phyloP scores from a whole-genome alignment of 257 asterid species.

The Nicotiana paniculata region DNA sequence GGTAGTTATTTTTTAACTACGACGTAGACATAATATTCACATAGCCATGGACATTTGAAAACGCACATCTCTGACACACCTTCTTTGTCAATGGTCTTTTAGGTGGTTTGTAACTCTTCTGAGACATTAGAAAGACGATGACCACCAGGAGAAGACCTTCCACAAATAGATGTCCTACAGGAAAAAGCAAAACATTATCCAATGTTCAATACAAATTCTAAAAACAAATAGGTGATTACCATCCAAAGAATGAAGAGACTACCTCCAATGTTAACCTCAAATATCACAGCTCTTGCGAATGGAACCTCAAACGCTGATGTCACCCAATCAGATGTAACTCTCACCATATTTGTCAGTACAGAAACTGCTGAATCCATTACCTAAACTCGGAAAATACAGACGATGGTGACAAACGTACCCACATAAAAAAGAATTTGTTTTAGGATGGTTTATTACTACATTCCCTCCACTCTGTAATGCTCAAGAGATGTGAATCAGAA shows the following conservation, averaged over 20 bases:
- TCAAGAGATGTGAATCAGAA: neutral
- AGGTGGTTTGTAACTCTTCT: constrained; percentile 94
- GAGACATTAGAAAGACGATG: constrained; percentile 72
- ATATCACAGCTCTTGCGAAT: constrained; percentile 69
- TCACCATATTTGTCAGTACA: constrained; percentile 35
- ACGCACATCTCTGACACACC: constrained; percentile 30
- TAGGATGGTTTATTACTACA: neutral
- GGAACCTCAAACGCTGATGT: constrained; percentile 55
- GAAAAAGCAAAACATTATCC: neutral
- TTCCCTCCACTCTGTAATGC: neutral
- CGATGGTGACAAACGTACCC: neutral
- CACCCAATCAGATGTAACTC: constrained; percentile 66
- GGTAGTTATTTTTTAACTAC: neutral
- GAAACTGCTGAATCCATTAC: constrained; percentile 38
- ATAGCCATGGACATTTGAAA: neutral
- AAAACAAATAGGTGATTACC: neutral
- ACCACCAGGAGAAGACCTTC: constrained; percentile 89
- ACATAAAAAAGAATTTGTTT: neutral
- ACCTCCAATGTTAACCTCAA: constrained; percentile 93
- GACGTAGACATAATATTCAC: neutral
- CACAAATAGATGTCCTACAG: constrained; percentile 84
- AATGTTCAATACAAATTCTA: neutral
- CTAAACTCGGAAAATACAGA: neutral
- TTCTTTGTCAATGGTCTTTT: constrained; percentile 85
- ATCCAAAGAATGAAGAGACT: neutral